A percentile compares a stretch with the other conserved stretches of the same genome.
phyloP scores from a whole-genome alignment of 768 basidiomycete species.

The Leccinum arenicola region DNA sequence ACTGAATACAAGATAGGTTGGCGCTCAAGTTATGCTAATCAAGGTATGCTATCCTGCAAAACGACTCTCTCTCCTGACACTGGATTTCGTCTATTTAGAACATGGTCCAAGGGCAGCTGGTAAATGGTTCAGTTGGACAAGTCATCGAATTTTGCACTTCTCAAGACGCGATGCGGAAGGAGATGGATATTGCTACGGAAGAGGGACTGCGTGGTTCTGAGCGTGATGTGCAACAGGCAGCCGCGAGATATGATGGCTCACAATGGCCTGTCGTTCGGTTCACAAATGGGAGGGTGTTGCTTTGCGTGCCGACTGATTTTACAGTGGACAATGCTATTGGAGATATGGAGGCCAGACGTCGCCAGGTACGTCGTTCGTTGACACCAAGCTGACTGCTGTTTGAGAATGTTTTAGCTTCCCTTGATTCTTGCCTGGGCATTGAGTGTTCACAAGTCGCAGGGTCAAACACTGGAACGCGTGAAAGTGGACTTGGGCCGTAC shows the following conservation, averaged over 20 bases:
- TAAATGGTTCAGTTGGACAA: slow-evolving; percentile 69
- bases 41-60: slow-evolving; percentile 42
- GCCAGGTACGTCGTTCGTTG: slow-evolving; percentile 42
- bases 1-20: slow-evolving; percentile 43
- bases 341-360: slow-evolving; percentile 53
- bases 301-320: slow-evolving; percentile 59
- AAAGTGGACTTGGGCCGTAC: slow-evolving; percentile 72
- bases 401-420: slow-evolving; percentile 42
- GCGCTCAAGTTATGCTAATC: slow-evolving; percentile 85
- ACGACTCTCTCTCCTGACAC: background rate
- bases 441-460: slow-evolving; percentile 87
- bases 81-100: slow-evolving; percentile 43
- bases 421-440: slow-evolving; percentile 83
- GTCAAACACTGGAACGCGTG: slow-evolving; percentile 83
- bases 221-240: slow-evolving; percentile 14
- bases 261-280: slow-evolving; percentile 66
- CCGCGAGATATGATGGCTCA: slow-evolving; percentile 24
- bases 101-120: slow-evolving; percentile 60
- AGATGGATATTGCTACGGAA: slow-evolving; percentile 37
- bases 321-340: slow-evolving; percentile 62
- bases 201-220: slow-evolving; percentile 33
- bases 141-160: slow-evolving; percentile 46
- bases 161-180: slow-evolving; percentile 39
- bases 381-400: background rate
- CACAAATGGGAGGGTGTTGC: slow-evolving; percentile 41